A percentile compares a stretch with the other conserved stretches of the same genome.
These are phyloP conservation scores for Ceratonia siliqua DNA, from an alignment of 306 rosid species.

Conservation along the genomic window DNA sequence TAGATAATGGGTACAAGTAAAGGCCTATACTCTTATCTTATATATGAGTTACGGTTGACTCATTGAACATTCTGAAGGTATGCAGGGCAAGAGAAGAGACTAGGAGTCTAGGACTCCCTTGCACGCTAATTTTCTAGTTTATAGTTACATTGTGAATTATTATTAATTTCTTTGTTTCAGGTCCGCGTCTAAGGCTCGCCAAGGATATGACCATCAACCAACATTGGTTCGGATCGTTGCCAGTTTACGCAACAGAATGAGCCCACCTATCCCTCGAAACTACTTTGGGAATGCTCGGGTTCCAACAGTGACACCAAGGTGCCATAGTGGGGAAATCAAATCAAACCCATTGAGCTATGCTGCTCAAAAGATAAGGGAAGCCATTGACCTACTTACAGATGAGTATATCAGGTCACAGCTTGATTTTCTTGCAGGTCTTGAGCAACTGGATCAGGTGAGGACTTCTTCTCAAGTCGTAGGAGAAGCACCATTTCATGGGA, in stretches of 20 bases:
- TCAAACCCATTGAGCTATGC: conserved; percentile 10
- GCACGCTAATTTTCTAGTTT: too few relatives aligned
- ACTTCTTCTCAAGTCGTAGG: too few relatives aligned
- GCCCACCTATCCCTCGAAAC: conserved; percentile 25
- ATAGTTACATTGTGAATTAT: too few relatives aligned
- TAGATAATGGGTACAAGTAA: too few relatives aligned
- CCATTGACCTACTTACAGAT: not conserved
- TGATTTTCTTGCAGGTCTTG: not conserved
- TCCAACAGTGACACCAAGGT: not conserved
- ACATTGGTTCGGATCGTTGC: not conserved
- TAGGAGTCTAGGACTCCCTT: too few relatives aligned
- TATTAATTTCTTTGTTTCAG: too few relatives aligned
- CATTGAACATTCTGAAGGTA: too few relatives aligned
- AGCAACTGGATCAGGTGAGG: not conserved
- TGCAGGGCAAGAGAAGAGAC: too few relatives aligned
- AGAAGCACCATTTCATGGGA: not conserved
- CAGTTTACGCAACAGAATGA: not conserved
- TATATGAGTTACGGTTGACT: too few relatives aligned
- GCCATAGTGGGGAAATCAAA: conserved; percentile 8
- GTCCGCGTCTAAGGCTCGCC: conserved; percentile 22
- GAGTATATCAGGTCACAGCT: conserved; percentile 17
- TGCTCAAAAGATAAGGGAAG: conserved; percentile 17
- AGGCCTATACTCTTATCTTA: too few relatives aligned
- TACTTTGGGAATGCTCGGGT: conserved; percentile 24
- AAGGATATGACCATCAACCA: not conserved